A percentile compares a stretch with the other conserved stretches of the same genome.
Evolutionary conservation across 495 filamentous ascomycete genomes (phyloP).

Genomic region (Cudoniella acicularis): DNA sequence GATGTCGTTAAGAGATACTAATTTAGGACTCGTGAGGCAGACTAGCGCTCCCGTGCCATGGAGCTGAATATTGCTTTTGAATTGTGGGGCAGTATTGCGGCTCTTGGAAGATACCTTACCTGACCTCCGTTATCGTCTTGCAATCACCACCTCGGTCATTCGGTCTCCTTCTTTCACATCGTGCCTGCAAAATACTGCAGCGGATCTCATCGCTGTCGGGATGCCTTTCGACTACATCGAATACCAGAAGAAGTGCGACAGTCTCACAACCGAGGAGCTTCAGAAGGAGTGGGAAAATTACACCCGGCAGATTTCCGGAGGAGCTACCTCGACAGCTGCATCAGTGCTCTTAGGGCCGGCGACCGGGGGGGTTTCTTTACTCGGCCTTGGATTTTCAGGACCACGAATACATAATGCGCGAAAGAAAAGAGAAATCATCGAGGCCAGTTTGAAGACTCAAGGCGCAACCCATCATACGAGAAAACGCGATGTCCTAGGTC

Average conservation of each 20-base stretch:
- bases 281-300: conserved; percentile 32
- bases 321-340: conserved; percentile 29
- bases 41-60: background rate
- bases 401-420: conserved; percentile 32
- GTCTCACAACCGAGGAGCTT: conserved; percentile 24
- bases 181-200: background rate
- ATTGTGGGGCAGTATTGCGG: background rate
- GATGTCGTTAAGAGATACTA: background rate
- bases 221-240: conserved; percentile 31
- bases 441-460: conserved; percentile 24
- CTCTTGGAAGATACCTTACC: background rate
- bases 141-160: background rate
- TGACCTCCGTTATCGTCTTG: background rate
- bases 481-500: conserved; percentile 26
- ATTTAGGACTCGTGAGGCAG: background rate
- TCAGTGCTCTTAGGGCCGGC: conserved; percentile 27
- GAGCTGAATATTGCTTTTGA: background rate
- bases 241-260: conserved; percentile 28
- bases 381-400: conserved; percentile 27
- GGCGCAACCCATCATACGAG: conserved; percentile 26
- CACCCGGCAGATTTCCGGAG: conserved; percentile 28
- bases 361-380: conserved; percentile 27
- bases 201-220: conserved; percentile 1
- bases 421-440: conserved; percentile 33
- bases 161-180: background rate